These are phyloP conservation scores for Russula lepida DNA, from an alignment of 768 basidiomycete genomes.

Conservation along the genomic window DNA sequence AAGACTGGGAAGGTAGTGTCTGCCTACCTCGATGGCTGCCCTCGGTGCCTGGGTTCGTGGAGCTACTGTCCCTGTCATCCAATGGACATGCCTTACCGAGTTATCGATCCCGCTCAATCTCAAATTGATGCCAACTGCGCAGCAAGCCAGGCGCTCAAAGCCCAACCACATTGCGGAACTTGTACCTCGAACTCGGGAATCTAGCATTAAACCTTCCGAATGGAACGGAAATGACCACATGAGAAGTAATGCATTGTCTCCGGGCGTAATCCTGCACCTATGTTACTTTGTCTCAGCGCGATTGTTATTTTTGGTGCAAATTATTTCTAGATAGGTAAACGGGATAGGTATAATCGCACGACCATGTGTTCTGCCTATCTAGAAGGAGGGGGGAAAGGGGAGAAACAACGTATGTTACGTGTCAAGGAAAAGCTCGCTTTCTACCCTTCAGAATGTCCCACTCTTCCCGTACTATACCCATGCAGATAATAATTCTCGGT, in stretches of 20 bases:
- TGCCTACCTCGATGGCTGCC: background rate
- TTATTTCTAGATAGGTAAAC: background rate
- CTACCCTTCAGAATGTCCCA: conserved; percentile 12
- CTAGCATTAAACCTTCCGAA: background rate
- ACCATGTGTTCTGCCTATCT: background rate
- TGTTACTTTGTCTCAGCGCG: no score
- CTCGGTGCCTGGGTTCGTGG: background rate
- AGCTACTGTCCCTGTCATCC: background rate
- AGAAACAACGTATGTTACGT: background rate
- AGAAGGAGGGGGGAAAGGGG: background rate
- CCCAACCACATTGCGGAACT: background rate
- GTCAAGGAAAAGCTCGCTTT: background rate
- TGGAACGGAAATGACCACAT: background rate
- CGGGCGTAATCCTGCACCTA: background rate
- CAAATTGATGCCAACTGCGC: background rate
- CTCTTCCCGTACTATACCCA: conserved; percentile 16
- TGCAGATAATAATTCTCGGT: conserved; percentile 1
- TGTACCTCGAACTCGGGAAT: background rate
- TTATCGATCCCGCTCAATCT: background rate
- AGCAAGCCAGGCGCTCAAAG: background rate
- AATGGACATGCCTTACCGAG: background rate
- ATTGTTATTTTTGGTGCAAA: background rate
- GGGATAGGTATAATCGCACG: no score
- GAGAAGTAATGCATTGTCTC: background rate
- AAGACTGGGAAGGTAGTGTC: no score